Evolutionary conservation across 345 rosid species (phyloP), one percentile per base, ranked within the genome.

Genomic region (Bruguiera gymnorhiza): DNA sequence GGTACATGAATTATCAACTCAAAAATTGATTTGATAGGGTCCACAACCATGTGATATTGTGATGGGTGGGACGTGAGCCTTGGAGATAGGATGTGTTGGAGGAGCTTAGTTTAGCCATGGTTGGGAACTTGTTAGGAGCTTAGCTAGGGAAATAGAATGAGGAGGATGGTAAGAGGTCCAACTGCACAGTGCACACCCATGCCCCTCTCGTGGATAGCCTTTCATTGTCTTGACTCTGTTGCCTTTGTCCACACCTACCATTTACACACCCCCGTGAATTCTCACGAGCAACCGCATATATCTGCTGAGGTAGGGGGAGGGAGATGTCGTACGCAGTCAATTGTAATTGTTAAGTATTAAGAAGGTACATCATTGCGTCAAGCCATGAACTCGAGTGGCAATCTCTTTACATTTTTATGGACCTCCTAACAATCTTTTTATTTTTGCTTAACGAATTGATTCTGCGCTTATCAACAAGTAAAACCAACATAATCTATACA

Each of bases 211-310:
- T 76, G 76, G 82, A 75, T 83, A 53, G 75, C 80, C 78, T 76
- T 65, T 82, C 90, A 11, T 63, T 78, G 50, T 78, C 84, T 79
- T 79, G 72, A 84, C 85, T 81, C 77, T 75, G 72, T 69, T 70
- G 74, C 77, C 73, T 63, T 57, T 67, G 69, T 79, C 83, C 67
- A 50, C 68, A 56, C 62, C 70, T 8, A 18, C 59, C 59, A 18
- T 50, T 56, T 61, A 66, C 27, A 59, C 50, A 37, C 32, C 30
- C 53, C 76, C 51, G 63, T 63, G 67, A 34, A 34, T 34, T 34
- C 37, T 34, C 37, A 1, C 9, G 37, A 34, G 37, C 37, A 34
- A 34, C 37, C 7, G 7, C 9, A 34, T 6, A 32, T 32, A 32
- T 32, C 5, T 32, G 36, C 36, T 32, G 36, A 32, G 36, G 1